Conservation (phyloP, 805 yeast species). For the Metschnikowia sp. region DNA sequence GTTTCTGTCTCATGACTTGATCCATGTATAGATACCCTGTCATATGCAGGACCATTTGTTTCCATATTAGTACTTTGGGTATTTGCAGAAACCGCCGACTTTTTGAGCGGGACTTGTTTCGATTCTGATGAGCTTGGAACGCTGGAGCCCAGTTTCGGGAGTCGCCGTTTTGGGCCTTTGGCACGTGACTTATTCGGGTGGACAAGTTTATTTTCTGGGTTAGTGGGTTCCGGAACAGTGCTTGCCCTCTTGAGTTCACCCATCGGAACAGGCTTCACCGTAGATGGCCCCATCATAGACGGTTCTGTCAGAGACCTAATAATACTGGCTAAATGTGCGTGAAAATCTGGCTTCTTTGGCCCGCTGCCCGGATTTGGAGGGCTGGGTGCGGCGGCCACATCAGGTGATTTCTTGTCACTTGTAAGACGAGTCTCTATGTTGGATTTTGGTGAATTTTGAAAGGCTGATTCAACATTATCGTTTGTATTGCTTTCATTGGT, state of each 20-base stretch:
- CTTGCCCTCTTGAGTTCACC: constrained; percentile 5
- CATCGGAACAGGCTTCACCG: neutral
- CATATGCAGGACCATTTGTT: neutral
- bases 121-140: neutral
- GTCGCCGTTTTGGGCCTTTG: constrained; percentile 50
- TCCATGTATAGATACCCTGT: neutral
- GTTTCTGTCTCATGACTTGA: neutral
- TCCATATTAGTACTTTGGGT: neutral
- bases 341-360: constrained; percentile 4
- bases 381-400: too few species aligned
- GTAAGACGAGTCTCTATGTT: too few species aligned
- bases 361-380: too few species aligned
- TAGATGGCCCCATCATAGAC: constrained; percentile 2
- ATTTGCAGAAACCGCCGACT: neutral
- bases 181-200: constrained; percentile 48
- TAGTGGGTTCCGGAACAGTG: constrained; percentile 4
- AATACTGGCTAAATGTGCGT: constrained; percentile 23
- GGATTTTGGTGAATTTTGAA: too few species aligned
- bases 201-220: constrained; percentile 23
- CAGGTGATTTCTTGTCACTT: too few species aligned
- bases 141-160: constrained; percentile 30
- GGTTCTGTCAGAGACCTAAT: constrained; percentile 31
- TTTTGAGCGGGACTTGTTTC: neutral
- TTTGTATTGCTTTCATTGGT: too few species aligned
- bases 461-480: too few species aligned